Conservation (phyloP, 1,139 yeast species). For the Protomyces inundatus region DNA sequence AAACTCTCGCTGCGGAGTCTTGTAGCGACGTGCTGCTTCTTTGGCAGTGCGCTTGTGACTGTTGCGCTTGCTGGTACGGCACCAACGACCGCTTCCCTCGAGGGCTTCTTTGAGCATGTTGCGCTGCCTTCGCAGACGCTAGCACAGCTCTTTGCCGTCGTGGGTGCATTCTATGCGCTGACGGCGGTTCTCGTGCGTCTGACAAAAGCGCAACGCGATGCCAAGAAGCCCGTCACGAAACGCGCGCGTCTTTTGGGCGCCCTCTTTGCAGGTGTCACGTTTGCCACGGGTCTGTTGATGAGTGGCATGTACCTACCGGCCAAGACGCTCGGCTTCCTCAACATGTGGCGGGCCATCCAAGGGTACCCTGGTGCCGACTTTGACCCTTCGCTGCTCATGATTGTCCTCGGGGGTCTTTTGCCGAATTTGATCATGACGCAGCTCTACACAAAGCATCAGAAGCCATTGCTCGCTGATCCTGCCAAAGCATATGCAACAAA, state of each 20-base stretch:
- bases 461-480: not conserved
- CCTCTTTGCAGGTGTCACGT: slow-evolving; percentile 42
- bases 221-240: slow-evolving; percentile 2
- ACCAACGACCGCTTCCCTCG: slow-evolving; percentile 29
- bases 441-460: not conserved
- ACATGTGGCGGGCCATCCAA: slow-evolving; percentile 36
- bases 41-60: slow-evolving; percentile 38
- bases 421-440: slow-evolving; percentile 42
- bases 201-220: not conserved
- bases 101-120: not conserved
- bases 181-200: not conserved
- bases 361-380: slow-evolving; percentile 35
- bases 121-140: not conserved
- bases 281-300: slow-evolving; percentile 46
- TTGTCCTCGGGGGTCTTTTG: slow-evolving; percentile 43
- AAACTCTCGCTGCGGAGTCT: slow-evolving; percentile 44
- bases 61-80: slow-evolving; percentile 33
- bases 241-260: slow-evolving; percentile 36
- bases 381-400: slow-evolving; percentile 47
- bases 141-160: not conserved
- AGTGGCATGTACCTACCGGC: slow-evolving; percentile 47
- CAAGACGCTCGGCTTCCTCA: slow-evolving; percentile 46
- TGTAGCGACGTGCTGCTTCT: slow-evolving; percentile 44
- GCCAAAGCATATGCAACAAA: slow-evolving; percentile 34
- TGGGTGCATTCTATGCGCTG: slow-evolving; percentile 6